These are phyloP conservation scores for Acanthamoeba lenticulata DNA, from an alignment of 208 protist genomes.

Conservation along the genomic window DNA sequence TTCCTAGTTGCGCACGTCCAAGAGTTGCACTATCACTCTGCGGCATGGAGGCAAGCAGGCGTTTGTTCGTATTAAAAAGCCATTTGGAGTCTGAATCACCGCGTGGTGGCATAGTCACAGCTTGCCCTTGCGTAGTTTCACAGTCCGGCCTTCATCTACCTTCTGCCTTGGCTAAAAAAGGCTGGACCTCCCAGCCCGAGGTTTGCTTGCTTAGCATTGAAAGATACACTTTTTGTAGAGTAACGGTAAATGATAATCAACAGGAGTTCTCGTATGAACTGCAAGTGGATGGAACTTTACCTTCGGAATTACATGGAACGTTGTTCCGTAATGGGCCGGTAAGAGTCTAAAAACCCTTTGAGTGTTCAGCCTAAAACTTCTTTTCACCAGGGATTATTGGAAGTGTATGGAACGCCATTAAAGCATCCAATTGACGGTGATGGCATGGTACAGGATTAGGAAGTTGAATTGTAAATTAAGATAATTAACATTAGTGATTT, in stretches of 20 bases:
- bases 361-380: neutral
- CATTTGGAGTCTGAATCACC: no score
- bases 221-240: neutral
- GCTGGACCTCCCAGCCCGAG: conserved; percentile 54
- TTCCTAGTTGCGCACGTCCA: no score
- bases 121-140: no score
- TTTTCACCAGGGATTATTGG: neutral
- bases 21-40: no score
- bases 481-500: neutral
- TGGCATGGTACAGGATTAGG: conserved; percentile 52
- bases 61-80: no score
- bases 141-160: no score
- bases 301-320: conserved; percentile 51
- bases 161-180: no score
- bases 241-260: neutral
- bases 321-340: conserved; percentile 70
- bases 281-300: conserved; percentile 63
- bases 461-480: no score
- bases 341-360: neutral
- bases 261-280: conserved; percentile 58
- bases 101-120: no score
- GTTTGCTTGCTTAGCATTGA: neutral
- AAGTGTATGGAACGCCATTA: conserved; percentile 69
- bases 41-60: no score
- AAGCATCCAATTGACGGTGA: conserved; percentile 72